Evolutionary conservation across 2,329 filamentous ascomycete species (phyloP).

Genomic region (Penicillium sp.): DNA sequence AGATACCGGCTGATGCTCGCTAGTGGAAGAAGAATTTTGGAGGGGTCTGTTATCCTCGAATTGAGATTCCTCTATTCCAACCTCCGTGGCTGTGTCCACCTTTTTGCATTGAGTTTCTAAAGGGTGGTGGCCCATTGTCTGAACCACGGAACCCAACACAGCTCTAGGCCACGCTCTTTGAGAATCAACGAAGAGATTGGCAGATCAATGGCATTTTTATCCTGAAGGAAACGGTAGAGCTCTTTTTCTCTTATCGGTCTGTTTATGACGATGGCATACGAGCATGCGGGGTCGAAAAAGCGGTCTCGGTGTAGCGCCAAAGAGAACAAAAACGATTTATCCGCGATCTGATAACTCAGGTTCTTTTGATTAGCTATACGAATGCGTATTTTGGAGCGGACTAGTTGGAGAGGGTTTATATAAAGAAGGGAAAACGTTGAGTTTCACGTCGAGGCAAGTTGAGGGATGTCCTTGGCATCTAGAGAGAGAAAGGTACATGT

Average conservation of each 20-base stretch:
- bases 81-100: neutral
- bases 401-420: no score
- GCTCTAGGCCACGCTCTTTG: neutral
- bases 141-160: neutral
- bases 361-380: no score
- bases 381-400: neutral
- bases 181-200: neutral
- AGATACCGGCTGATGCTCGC: neutral
- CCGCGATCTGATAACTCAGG: no score
- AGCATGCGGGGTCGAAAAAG: constrained; percentile 8
- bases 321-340: neutral
- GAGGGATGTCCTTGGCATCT: neutral
- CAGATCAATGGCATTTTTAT: neutral
- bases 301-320: constrained; percentile 2
- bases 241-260: neutral
- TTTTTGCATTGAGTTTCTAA: neutral
- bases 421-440: no score
- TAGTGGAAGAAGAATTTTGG: neutral
- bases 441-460: neutral
- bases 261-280: neutral
- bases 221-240: neutral
- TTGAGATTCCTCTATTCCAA: neutral
- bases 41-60: neutral
- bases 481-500: no score
- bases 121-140: constrained; percentile 2